phyloP scores from a whole-genome alignment of 768 basidiomycete species.

The Amylocystis lapponica region DNA sequence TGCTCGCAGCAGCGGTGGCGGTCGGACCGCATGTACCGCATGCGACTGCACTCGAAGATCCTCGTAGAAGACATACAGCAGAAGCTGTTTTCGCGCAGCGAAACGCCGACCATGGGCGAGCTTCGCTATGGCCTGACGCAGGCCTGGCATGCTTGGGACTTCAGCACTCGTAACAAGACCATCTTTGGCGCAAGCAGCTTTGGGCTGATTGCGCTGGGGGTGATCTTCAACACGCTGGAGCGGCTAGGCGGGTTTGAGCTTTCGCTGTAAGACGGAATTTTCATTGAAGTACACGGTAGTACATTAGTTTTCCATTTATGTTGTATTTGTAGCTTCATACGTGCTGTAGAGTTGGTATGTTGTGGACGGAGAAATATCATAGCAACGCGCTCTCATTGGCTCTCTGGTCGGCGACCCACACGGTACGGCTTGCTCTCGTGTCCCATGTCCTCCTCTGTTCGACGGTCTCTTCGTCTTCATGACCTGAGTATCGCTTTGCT shows the following conservation, averaged over 20 bases:
- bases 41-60: slow-evolving; percentile 50
- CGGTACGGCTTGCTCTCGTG: no score
- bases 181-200: slow-evolving; percentile 47
- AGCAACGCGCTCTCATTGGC: no score
- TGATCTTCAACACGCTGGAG: slow-evolving; percentile 55
- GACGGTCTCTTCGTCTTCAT: no score
- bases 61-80: slow-evolving; percentile 47
- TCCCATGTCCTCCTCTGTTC: no score
- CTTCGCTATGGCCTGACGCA: slow-evolving; percentile 32
- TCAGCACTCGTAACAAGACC: slow-evolving; percentile 35
- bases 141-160: slow-evolving; percentile 66
- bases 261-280: neutral
- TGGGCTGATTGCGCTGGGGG: slow-evolving; percentile 55
- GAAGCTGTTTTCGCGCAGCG: slow-evolving; percentile 21
- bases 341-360: no score
- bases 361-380: no score
- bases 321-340: no score
- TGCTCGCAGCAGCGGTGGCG: slow-evolving; percentile 60
- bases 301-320: no score
- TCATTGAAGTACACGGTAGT: no score
- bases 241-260: slow-evolving; percentile 25
- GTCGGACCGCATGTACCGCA: slow-evolving; percentile 51
- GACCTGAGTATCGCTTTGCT: no score
- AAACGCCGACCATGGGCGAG: slow-evolving; percentile 13
- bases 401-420: no score